Base-by-base conservation (phyloP, 257 asterid genomes). In the Rehmannia glutinosa region DNA sequence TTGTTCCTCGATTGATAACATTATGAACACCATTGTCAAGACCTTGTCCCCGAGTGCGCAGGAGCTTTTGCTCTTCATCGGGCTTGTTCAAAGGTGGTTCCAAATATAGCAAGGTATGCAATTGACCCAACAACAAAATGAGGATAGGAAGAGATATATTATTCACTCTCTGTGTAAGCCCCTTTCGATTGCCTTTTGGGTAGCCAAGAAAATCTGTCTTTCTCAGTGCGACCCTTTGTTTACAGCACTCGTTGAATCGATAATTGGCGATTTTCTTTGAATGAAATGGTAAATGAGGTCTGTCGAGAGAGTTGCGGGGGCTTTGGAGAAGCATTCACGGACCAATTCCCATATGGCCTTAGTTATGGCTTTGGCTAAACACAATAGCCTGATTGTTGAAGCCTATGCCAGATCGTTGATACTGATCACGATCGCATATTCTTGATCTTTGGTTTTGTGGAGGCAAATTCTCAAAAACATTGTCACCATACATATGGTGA, bases 21-120 rank as follows among this genome's bases (percentile, higher is more conserved):
- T 93, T 21, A 90, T 90, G 97, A 72, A 35, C 82, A 83, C 92
- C 73, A 78, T 93, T 55, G 75, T 93, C 63, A 85, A 85, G 77
- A 93, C 95, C 55, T 72, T 93, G 78, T 75, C 86, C 16, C 77
- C 76, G 16, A 93, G 99, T n/a, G n/a, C 67, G 94, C 87, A 1
- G 99, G 97, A 36, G 87, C 97, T 33, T 93, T 86, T 74, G 88
- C 97, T 61, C 99, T 93, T 79, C 99, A 93, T 62, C 96, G 88
- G 78, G 95, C 99, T 57, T 90, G 99, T 81, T 85, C 99, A 2
- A 93, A 93, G 76, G 99, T 93, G 78, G 96, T 86, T 69, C 96
- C 96, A 11, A 91, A 97, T 46, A 86, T 93, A 59, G 95, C 97
- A 12, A 82, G 99, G 60, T 88, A 86, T 30, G 96, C 92, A 16